Evolutionary conservation across 345 rosid genomes (phyloP), one percentile per base, ranked within the genome.

Genomic region (Melaleuca alternifolia): DNA sequence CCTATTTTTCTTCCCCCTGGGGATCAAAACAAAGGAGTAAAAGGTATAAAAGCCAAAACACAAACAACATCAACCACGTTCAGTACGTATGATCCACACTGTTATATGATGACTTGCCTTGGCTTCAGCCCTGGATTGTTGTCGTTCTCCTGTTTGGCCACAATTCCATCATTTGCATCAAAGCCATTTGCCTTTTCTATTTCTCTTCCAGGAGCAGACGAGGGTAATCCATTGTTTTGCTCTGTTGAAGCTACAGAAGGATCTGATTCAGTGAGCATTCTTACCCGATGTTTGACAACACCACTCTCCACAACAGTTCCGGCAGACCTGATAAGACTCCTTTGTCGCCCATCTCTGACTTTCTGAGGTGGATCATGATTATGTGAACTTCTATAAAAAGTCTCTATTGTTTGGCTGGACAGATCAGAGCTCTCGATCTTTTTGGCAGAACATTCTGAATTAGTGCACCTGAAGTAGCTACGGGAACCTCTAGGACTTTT

Each of bases 391-490:
- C 94, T 97, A 85, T 92, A 93, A 89, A 96, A 95, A 92, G 95
- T 89, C 91, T 97, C 97, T 86, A 92, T 85, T 26, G 94, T 91
- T 81, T 90, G 91, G 84, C 98, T 98, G 26, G 90, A 90, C 86
- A 92, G 91, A 91, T 93, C 95, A 87, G 94, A 92, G 88, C 96
- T 93, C 89, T 97, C 97, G 3, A 97, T 93, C 93, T 95, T 96
- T 87, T 97, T 97, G 59, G 98, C 99, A 86, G 85, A 89, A 85
- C 99, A 97, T 23, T 92, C 94, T 33, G 93, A 91, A 88, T 89
- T 86, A 10, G 98, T 96, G 91, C 99, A 97, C 91, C 92, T 96
- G 91, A 94, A 97, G 92, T 97, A 96, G 88, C 99, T 97, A 87
- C 99, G 91, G 84, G 95, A 96, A 82, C 99, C 98, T 89, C 85